phyloP scores from a whole-genome alignment of 2,329 filamentous ascomycete species.

The Diplodia sapinea region DNA sequence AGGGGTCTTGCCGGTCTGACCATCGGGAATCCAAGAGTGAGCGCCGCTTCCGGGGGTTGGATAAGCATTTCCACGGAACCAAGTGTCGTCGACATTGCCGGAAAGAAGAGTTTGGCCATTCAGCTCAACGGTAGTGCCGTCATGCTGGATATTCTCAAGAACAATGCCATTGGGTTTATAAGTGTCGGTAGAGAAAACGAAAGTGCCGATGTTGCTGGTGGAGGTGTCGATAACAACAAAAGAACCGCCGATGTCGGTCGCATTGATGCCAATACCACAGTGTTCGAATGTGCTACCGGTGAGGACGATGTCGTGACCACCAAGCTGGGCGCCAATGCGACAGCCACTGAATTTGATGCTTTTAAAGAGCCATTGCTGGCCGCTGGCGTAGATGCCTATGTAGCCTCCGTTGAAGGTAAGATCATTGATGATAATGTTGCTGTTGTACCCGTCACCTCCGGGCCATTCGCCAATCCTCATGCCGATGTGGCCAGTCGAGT shows the following conservation, averaged over 20 bases:
- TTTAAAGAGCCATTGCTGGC: slow-evolving; percentile 48
- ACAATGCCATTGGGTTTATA: slow-evolving; percentile 29
- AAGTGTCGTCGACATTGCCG: slow-evolving; percentile 22
- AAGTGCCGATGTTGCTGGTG: slow-evolving; percentile 12
- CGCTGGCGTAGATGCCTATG: slow-evolving; percentile 42
- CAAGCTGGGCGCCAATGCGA: slow-evolving; percentile 10
- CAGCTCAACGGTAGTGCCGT: slow-evolving; percentile 16
- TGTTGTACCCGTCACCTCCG: slow-evolving; percentile 35
- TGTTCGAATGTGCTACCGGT: slow-evolving; percentile 20
- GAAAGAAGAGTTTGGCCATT: slow-evolving; percentile 10
- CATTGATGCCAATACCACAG: slow-evolving; percentile 16
- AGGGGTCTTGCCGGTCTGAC: background rate
- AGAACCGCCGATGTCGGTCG: slow-evolving; percentile 11
- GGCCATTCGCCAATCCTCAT: slow-evolving; percentile 46
- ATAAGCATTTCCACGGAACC: slow-evolving; percentile 29
- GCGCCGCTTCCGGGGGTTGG: slow-evolving; percentile 2
- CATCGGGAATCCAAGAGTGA: slow-evolving; percentile 16
- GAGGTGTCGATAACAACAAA: slow-evolving; percentile 25
- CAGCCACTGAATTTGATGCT: slow-evolving; percentile 32
- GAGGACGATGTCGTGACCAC: slow-evolving; percentile 26
- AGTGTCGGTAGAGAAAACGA: slow-evolving; percentile 1
- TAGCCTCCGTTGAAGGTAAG: slow-evolving; percentile 30
- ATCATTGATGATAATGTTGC: slow-evolving; percentile 37
- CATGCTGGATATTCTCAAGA: slow-evolving; percentile 25
- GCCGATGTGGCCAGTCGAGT: slow-evolving; percentile 44